Conservation (phyloP, 1,284 basidiomycete species). For the Kwoniella shivajii region DNA sequence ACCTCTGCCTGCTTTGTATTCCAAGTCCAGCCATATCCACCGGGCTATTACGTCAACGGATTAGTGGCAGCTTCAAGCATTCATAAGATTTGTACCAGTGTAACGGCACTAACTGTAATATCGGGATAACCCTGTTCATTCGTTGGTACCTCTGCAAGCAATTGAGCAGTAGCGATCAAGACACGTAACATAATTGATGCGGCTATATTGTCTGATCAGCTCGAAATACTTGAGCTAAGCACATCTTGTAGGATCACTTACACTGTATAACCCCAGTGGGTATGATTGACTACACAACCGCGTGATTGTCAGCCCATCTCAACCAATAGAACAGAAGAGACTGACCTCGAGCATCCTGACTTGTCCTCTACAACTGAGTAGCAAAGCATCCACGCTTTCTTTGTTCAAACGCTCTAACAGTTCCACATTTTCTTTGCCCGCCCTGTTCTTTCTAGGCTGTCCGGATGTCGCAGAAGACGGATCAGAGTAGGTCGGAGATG, state of each 20-base stretch:
- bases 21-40: slow-evolving; percentile 47
- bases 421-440: slow-evolving; percentile 12
- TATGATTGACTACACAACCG: slow-evolving; percentile 22
- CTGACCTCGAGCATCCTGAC: slow-evolving; percentile 31
- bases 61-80: not conserved
- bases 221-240: not conserved
- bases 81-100: too few species aligned
- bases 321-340: not conserved
- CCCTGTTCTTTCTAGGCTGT: not conserved
- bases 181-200: slow-evolving; percentile 33
- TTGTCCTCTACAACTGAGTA: slow-evolving; percentile 27
- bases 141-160: slow-evolving; percentile 40
- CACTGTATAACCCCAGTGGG: slow-evolving; percentile 39
- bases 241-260: slow-evolving; percentile 5
- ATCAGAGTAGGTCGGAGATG: not conserved
- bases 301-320: not conserved
- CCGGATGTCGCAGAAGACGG: not conserved
- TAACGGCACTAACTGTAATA: slow-evolving; percentile 37
- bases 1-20: slow-evolving; percentile 37
- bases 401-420: slow-evolving; percentile 28
- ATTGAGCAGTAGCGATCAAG: slow-evolving; percentile 29
- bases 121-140: slow-evolving; percentile 45
- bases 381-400: slow-evolving; percentile 36
- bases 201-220: slow-evolving; percentile 11
- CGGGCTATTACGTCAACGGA: slow-evolving; percentile 27